Evolutionary conservation across 2,329 filamentous ascomycete species (phyloP).

Genomic region (Podosphaera leucotricha): DNA sequence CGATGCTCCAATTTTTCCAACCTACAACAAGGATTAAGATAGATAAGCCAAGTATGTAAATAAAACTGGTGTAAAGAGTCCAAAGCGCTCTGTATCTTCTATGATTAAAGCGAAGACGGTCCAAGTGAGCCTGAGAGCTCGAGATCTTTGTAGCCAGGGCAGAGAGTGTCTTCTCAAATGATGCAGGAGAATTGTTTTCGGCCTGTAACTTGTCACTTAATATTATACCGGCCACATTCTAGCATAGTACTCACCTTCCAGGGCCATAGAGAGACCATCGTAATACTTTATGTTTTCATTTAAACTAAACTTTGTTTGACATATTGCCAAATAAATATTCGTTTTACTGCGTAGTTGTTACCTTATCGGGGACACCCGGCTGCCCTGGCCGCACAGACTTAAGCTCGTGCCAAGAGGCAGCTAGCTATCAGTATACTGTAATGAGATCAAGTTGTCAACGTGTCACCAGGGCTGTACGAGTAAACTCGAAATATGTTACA

Average conservation of each 20-base stretch:
- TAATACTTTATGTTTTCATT: conserved; percentile 4
- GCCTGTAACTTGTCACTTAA: conserved; percentile 25
- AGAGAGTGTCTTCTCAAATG: conserved; percentile 79
- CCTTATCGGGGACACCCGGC: not conserved
- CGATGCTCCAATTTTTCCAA: conserved; percentile 48
- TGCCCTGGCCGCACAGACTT: not conserved
- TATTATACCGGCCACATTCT: conserved; percentile 4
- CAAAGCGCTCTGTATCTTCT: conserved; percentile 64
- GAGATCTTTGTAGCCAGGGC: conserved; percentile 64
- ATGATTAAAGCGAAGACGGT: conserved; percentile 44
- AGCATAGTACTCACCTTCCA: conserved; percentile 38
- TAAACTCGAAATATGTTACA: no score
- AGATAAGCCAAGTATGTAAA: conserved; percentile 67
- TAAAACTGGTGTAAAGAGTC: conserved; percentile 77
- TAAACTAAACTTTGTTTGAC: not conserved
- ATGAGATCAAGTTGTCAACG: not conserved
- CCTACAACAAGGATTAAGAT: conserved; percentile 70
- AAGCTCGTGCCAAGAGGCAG: not conserved
- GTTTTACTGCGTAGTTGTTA: not conserved
- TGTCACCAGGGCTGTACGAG: no score
- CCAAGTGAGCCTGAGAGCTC: conserved; percentile 47
- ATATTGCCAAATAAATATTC: not conserved
- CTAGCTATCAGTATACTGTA: no score
- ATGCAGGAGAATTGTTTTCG: conserved; percentile 60
- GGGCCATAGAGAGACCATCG: conserved; percentile 70